Evolutionary conservation across 805 yeast species (phyloP), one percentile per base, ranked within the genome.

Genomic region (Pichia phayaonensis): DNA sequence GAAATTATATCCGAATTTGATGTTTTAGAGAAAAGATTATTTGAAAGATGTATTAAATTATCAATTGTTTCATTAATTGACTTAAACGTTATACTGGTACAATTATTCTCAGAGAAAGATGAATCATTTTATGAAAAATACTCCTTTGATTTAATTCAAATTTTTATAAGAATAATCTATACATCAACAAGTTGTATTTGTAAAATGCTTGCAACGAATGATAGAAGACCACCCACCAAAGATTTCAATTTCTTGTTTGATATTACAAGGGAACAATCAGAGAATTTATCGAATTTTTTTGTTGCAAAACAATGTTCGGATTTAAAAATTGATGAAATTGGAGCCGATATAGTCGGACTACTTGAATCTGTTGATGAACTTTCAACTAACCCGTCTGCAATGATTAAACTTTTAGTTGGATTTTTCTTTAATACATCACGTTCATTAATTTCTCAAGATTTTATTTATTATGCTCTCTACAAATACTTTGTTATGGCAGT

Each of bases 371-470:
- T 62, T 10, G 52, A 56, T 43, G 24, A 46, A 29, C 43, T 59
- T 22, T 47, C 57, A n/a, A 24, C 49, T 6, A 52, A 57, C 27
- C 59, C 65, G 15, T 34, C 48, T 26, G 45, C 54, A 13, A 44
- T 63, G 29, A 45, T 62, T 3, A 54, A 54, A 20, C 57, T 56
- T n/a, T 23, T 65, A 26, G 57, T 60, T 46, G 62, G 61, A 18
- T 62, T 65, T 46, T 64, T 60, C 51, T 64, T 60, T 51, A 62
- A 60, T 47, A 59, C 63, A 11, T 61, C 67, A 39, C 56, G 58
- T 42, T 59, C 64, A 2, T 42, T 52, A 10, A 58, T 65, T 29
- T 58, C 66, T 1, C 51, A 52, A 38, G 64, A 62, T 48, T 62
- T 59, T 47, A 58, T 61, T 11, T 65, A 59, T 47, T 60, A 58